Conservation (phyloP, 352 stramenopile genomes). For the Achlya hypogyna region DNA sequence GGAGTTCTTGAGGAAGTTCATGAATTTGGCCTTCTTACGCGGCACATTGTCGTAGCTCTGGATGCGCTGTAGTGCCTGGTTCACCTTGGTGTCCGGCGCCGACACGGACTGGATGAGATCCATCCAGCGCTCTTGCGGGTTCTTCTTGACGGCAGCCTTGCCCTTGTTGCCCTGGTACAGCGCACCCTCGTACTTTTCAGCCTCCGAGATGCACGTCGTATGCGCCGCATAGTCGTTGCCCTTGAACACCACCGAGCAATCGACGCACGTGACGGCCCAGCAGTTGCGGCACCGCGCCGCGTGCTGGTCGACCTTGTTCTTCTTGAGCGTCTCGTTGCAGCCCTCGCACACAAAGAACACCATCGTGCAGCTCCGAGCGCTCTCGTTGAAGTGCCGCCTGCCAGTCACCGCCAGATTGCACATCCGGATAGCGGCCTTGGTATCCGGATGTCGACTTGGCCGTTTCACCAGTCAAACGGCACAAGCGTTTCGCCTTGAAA, state of each 20-base stretch:
- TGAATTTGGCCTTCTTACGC: conserved; percentile 90
- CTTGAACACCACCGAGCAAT: conserved; percentile 88
- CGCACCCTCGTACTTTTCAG: conserved; percentile 89
- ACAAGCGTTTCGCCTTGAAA: no score
- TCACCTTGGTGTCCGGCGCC: conserved; percentile 31
- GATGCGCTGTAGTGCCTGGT: conserved; percentile 57
- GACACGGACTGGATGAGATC: conserved; percentile 51
- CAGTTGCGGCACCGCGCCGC: conserved; percentile 74
- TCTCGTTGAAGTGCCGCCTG: not conserved
- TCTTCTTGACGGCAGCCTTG: conserved; percentile 54
- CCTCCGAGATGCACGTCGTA: conserved; percentile 90
- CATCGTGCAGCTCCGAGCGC: conserved; percentile 28
- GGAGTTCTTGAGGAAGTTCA: conserved; percentile 87
- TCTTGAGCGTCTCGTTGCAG: conserved; percentile 91
- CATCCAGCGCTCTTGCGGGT: conserved; percentile 83
- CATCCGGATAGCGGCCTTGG: not conserved
- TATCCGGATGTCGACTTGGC: not conserved
- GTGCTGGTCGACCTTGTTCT: conserved; percentile 90
- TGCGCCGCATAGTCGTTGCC: conserved; percentile 84
- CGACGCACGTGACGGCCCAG: conserved; percentile 89
- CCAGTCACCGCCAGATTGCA: not conserved
- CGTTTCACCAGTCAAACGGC: not conserved
- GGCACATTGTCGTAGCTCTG: conserved; percentile 85
- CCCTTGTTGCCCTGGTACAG: conserved; percentile 65
- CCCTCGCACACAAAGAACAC: conserved; percentile 83